phyloP scores from a whole-genome alignment of 2,329 filamentous ascomycete species.

The Neopestalotiopsis rosae region DNA sequence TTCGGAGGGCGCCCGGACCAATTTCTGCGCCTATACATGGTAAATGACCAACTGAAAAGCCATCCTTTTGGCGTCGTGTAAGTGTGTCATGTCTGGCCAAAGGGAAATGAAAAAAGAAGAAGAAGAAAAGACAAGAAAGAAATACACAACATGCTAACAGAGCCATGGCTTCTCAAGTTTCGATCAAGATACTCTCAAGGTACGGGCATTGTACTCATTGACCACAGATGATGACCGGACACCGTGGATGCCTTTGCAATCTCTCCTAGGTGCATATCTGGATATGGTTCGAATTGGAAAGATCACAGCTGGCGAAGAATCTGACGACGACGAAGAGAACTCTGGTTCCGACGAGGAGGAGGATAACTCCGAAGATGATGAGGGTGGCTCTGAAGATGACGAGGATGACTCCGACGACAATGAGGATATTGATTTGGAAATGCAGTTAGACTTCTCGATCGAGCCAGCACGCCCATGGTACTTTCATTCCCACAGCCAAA shows the following conservation, averaged over 20 bases:
- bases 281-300: constrained; percentile 13
- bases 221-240: constrained; percentile 12
- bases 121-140: too few species aligned
- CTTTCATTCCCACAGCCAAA: constrained; percentile 11
- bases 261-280: constrained; percentile 9
- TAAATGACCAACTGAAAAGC: background rate
- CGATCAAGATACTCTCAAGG: constrained; percentile 9
- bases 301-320: background rate
- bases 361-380: background rate
- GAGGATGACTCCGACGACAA: background rate
- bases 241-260: constrained; percentile 13
- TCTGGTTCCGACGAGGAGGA: background rate
- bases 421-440: background rate
- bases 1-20: constrained; percentile 4
- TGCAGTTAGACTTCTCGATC: background rate
- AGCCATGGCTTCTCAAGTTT: background rate
- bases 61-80: constrained; percentile 13
- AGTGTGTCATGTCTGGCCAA: background rate
- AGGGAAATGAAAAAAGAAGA: too few species aligned
- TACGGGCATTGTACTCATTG: background rate
- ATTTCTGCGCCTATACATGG: constrained; percentile 2
- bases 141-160: background rate
- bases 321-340: background rate
- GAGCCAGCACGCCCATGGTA: constrained; percentile 3
- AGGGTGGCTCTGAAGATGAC: background rate